Evolutionary conservation across 169 alveolate species (phyloP).

Genomic region (Theileria annulata): DNA sequence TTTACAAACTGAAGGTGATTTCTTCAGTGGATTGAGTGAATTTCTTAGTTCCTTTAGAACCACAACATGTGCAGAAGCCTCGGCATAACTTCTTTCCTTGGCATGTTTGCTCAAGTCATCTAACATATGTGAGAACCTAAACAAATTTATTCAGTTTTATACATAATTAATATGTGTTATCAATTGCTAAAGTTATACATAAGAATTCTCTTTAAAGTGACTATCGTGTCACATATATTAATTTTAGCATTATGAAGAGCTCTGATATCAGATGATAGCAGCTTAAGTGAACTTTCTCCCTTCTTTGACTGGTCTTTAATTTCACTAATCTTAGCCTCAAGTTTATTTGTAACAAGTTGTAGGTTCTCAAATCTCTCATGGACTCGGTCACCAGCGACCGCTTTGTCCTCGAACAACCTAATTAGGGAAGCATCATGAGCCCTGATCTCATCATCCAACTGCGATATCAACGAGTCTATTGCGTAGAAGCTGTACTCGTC

Average conservation of each 20-base stretch:
- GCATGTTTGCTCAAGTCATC: conserved; percentile 49
- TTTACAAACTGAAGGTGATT: conserved; percentile 57
- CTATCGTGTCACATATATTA: conserved; percentile 60
- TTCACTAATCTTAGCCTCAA: conserved; percentile 36
- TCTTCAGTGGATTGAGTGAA: conserved; percentile 29
- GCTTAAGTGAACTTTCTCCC: conserved; percentile 57
- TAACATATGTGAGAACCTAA: conserved; percentile 49
- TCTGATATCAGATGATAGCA: conserved; percentile 53
- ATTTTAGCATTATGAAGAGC: conserved; percentile 58
- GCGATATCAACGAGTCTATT: conserved; percentile 48
- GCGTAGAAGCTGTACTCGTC: conserved; percentile 60
- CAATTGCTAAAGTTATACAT: conserved; percentile 6
- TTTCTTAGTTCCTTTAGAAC: conserved; percentile 42
- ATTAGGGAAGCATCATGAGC: conserved; percentile 43
- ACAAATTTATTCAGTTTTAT: not conserved
- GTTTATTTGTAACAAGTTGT: conserved; percentile 61
- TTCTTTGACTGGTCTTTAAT: conserved; percentile 37
- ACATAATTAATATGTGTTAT: not conserved
- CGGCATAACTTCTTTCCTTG: conserved; percentile 40
- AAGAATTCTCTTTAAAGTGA: conserved; percentile 39
- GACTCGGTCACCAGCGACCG: conserved; percentile 44
- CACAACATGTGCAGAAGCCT: conserved; percentile 47
- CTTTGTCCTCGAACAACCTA: conserved; percentile 51
- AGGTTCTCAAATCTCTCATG: conserved; percentile 55
- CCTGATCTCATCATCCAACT: conserved; percentile 45